Percentiles rank a stretch among this genome's conserved stretches.
These are phyloP conservation scores for Daldinia caldariorum DNA, from an alignment of 495 filamentous ascomycete species.

Conservation along the genomic window DNA sequence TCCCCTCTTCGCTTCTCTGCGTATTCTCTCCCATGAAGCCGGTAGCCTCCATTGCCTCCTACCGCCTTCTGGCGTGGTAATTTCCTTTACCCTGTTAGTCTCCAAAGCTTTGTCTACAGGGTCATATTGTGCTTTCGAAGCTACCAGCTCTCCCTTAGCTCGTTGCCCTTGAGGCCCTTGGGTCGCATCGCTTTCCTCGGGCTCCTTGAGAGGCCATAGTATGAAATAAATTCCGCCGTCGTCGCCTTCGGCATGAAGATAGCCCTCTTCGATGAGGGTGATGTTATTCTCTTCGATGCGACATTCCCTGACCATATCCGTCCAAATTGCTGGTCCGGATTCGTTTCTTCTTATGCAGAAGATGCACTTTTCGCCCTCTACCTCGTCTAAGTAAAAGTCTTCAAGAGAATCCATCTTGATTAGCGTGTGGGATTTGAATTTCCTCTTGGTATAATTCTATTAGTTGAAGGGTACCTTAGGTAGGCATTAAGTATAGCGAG, in stretches of 20 bases:
- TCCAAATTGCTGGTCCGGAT: slow-evolving; percentile 4
- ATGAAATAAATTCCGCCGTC: slow-evolving; percentile 4
- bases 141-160: neutral
- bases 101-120: neutral
- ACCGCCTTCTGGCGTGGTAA: neutral
- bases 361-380: slow-evolving; percentile 8
- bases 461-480: neutral
- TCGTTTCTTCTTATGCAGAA: slow-evolving; percentile 8
- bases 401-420: neutral
- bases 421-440: slow-evolving; percentile 5
- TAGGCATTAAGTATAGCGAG: neutral
- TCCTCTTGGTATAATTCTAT: neutral
- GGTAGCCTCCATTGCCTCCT: neutral
- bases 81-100: neutral
- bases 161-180: neutral
- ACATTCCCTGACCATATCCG: slow-evolving; percentile 1
- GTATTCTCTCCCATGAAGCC: neutral
- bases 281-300: slow-evolving; percentile 6
- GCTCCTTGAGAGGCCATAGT: slow-evolving; percentile 1
- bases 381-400: neutral
- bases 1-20: neutral
- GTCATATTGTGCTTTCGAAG: neutral
- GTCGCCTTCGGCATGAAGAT: neutral
- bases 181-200: neutral
- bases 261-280: slow-evolving; percentile 6